Evolutionary conservation across 176 grass and related monocot species (phyloP), one percentile per base, ranked within the genome.

Genomic region (Melocanna baccifera): DNA sequence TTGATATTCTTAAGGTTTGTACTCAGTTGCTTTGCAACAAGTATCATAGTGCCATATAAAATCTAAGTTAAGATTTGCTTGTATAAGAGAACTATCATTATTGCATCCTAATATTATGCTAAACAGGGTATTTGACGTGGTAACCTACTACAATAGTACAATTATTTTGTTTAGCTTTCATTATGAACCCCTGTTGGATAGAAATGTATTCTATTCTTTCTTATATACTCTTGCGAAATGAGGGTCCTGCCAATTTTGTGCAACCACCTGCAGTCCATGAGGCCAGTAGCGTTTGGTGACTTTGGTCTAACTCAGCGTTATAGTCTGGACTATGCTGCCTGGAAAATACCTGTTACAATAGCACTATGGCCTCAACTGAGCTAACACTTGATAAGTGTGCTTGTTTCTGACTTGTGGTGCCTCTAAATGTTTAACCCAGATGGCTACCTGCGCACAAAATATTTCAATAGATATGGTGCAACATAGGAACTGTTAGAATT

Each of bases 1-100:
- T 94, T 92, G 90, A 90, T 73, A 84, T 94, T 59, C 90, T 94
- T 30, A 92, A 94, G 93, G 93, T 94, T 37, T 63, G 84, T 90
- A 59, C 79, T 30, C 66, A 11, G 42, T n/a, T 78, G 11, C 37
- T 66, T 65, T 86, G 43, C 45, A 69, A 53, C 32, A 34, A 37
- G 7, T 39, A 43, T 72, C 13, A 16, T 23, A 41, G 7, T n/a
- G 28, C 9, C n/a, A 43, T 43, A 55, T 30, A 52, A 73, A 63
- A 55, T 22, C 34, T 15, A 41, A 37, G 12, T 46, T 45, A 18
- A 55, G 58, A 28, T 66, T 71, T 30, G 6, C 6, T 36, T 62
- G 13, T 59, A 12, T 67, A 36, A 79, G 58, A 39, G 75, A 74
- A 87, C 50, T 56, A 78, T 50, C 51, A 69, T 15, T 71, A 19